Conservation (phyloP, 177 flowering plant genomes). For the Telopea speciosissima region DNA sequence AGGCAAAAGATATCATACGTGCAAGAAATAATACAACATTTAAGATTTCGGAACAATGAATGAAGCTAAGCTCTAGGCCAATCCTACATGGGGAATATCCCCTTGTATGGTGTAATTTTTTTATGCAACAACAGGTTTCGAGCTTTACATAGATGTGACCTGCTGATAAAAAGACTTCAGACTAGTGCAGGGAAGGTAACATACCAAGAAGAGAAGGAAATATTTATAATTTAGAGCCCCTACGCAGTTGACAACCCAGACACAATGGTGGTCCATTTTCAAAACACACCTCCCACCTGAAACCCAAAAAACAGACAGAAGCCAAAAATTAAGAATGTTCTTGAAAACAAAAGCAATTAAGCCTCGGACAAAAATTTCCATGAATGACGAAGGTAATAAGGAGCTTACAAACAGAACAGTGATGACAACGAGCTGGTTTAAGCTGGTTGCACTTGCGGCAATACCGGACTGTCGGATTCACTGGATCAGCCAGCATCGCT, state of each 20-base stretch:
- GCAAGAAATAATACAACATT: too few species aligned
- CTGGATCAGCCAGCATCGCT: conserved; percentile 29
- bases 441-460: conserved; percentile 92
- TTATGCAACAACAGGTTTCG: too few species aligned
- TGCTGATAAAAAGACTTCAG: neutral
- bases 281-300: conserved; percentile 97
- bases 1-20: too few species aligned
- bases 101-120: neutral
- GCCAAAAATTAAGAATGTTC: neutral
- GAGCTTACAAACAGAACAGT: conserved; percentile 96
- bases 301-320: conserved; percentile 9
- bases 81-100: neutral
- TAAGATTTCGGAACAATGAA: too few species aligned
- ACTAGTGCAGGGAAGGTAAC: conserved; percentile 6
- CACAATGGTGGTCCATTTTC: conserved; percentile 99
- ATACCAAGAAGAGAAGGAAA: conserved; percentile 97
- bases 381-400: neutral
- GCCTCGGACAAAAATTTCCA: neutral
- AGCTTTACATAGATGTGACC: too few species aligned
- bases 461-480: conserved; percentile 47
- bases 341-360: neutral
- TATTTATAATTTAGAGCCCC: conserved; percentile 97
- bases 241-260: conserved; percentile 99
- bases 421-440: conserved; percentile 99
- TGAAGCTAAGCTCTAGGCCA: neutral